A percentile compares a stretch with the other conserved stretches of the same genome.
These are phyloP conservation scores for Zasmidium citrigriseum DNA, from an alignment of 2,329 filamentous ascomycete genomes.

Conservation along the genomic window DNA sequence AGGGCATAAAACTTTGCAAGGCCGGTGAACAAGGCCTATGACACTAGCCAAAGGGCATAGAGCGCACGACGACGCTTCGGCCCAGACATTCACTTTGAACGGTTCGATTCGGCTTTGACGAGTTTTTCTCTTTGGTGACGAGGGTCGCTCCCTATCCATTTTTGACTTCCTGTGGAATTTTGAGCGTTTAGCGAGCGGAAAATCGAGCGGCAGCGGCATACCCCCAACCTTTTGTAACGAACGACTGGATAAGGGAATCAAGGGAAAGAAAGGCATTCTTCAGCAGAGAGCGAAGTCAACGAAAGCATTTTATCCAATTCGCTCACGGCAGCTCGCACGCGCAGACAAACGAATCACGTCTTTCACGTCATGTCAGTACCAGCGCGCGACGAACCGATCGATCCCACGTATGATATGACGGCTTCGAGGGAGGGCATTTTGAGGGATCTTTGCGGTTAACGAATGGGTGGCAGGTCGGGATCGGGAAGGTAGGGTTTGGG, in stretches of 20 bases:
- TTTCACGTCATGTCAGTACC: background rate
- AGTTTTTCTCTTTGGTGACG: background rate
- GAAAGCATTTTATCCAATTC: background rate
- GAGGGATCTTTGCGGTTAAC: background rate
- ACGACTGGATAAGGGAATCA: background rate
- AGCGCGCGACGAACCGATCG: background rate
- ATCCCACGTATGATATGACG: background rate
- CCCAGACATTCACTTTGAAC: slow-evolving; percentile 8
- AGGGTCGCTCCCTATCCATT: background rate
- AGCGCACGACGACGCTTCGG: slow-evolving; percentile 17
- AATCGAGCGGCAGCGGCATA: slow-evolving; percentile 5
- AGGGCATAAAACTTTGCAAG: slow-evolving; percentile 95
- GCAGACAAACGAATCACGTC: background rate
- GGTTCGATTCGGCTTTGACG: slow-evolving; percentile 7
- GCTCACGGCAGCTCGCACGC: background rate
- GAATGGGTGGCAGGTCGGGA: too few relatives aligned
- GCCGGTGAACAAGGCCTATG: slow-evolving; percentile 94
- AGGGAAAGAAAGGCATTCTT: background rate
- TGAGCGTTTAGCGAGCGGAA: slow-evolving; percentile 12
- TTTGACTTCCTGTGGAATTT: background rate
- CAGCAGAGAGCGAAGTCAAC: background rate
- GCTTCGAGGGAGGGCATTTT: background rate
- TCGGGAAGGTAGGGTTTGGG: background rate
- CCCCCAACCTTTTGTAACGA: background rate
- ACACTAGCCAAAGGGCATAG: slow-evolving; percentile 32